phyloP scores from a whole-genome alignment of 129 eudicot genomes.

The sunflower (Helianthus annuus) region HanXRQr2.0-SUNRISE NC_035434.2:60454337-60454836 shows the following conservation, averaged over 20 bases:
- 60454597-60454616: slow-evolving; percentile 77
- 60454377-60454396: too few species aligned
- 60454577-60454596: slow-evolving; percentile 88
- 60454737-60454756: slow-evolving; percentile 91
- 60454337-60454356: too few species aligned
- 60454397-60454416: too few species aligned
- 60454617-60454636: slow-evolving; percentile 79
- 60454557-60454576: slow-evolving; percentile 84
- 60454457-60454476: slow-evolving; percentile 65
- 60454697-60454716: slow-evolving; percentile 88
- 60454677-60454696: slow-evolving; percentile 94
- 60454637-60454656: slow-evolving; percentile 81
- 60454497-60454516: slow-evolving; percentile 90
- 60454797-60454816: slow-evolving; percentile 96
- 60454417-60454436: not conserved
- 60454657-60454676: slow-evolving; percentile 77
- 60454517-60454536: slow-evolving; percentile 78
- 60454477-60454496: slow-evolving; percentile 85
- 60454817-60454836: slow-evolving; percentile 90
- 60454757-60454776: slow-evolving; percentile 89
- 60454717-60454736: slow-evolving; percentile 80
- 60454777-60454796: slow-evolving; percentile 79
- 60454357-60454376: too few species aligned
- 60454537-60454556: slow-evolving; percentile 89
- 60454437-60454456: not conserved